Evolutionary conservation across 1,139 yeast species (phyloP).

Genomic region (Debaryomycetaceae sp.): DNA sequence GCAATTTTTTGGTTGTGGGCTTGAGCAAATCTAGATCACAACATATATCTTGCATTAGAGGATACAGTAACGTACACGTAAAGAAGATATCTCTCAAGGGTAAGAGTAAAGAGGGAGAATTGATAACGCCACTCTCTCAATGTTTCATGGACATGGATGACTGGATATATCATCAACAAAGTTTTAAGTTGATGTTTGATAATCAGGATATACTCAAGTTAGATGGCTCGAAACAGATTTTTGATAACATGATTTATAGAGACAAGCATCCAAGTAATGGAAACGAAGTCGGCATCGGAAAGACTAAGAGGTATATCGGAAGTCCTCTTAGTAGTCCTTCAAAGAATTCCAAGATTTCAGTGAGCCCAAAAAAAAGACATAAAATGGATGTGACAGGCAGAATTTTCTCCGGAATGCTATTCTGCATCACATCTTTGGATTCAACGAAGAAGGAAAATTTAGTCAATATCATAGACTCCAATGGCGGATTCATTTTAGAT

Average conservation of each 20-base stretch:
- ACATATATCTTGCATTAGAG: slow-evolving; percentile 51
- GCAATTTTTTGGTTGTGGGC: slow-evolving; percentile 43
- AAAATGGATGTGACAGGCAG: slow-evolving; percentile 2
- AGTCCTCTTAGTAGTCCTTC: slow-evolving; percentile 9
- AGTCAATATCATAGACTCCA: slow-evolving; percentile 30
- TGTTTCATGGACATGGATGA: slow-evolving; percentile 37
- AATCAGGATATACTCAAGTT: slow-evolving; percentile 10
- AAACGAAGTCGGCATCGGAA: neutral
- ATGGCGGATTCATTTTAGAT: slow-evolving; percentile 55
- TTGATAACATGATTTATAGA: neutral
- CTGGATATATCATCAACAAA: slow-evolving; percentile 41
- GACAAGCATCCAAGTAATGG: neutral
- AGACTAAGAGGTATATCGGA: slow-evolving; percentile 4
- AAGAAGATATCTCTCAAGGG: slow-evolving; percentile 17
- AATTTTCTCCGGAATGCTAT: slow-evolving; percentile 23
- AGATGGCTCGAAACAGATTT: neutral
- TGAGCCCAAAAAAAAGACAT: slow-evolving; percentile 2
- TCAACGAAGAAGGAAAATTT: slow-evolving; percentile 36
- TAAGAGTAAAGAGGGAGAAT: slow-evolving; percentile 10
- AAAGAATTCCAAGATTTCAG: slow-evolving; percentile 7
- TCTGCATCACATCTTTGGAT: slow-evolving; percentile 37
- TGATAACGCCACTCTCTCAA: slow-evolving; percentile 13
- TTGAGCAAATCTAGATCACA: slow-evolving; percentile 19
- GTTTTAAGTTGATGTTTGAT: slow-evolving; percentile 11
- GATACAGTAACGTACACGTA: slow-evolving; percentile 48